Percentiles rank a stretch among this genome's conserved stretches.
Evolutionary conservation across 805 yeast species (phyloP).

Genomic region (Ogataea henricii): DNA sequence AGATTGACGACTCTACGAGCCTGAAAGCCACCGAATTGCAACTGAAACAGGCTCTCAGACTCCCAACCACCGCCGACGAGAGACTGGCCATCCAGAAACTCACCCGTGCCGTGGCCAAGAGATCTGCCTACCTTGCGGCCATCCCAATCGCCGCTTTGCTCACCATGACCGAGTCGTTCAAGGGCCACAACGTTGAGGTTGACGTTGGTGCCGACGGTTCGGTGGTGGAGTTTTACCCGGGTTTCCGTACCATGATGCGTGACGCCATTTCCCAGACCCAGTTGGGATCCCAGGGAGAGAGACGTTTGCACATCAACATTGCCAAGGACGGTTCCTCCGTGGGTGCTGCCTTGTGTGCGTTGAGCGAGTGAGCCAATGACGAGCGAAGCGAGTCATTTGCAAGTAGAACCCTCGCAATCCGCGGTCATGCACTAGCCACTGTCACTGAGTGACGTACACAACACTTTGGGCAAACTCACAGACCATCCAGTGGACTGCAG

Average conservation of each 20-base stretch:
- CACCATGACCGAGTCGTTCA: constrained; percentile 65
- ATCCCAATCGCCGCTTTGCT: constrained; percentile 86
- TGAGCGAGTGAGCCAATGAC: constrained; percentile 22
- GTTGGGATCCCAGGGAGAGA: constrained; percentile 72
- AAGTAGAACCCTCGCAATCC: too few relatives aligned
- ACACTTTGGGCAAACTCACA: too few relatives aligned
- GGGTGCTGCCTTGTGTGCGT: constrained; percentile 95
- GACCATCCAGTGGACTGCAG: too few relatives aligned
- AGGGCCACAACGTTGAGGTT: constrained; percentile 65
- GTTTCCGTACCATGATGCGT: constrained; percentile 76
- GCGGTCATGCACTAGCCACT: too few relatives aligned
- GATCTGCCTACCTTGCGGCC: constrained; percentile 90
- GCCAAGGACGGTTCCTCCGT: constrained; percentile 97
- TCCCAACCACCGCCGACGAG: constrained; percentile 71
- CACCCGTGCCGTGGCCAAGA: constrained; percentile 76
- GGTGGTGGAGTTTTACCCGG: constrained; percentile 91
- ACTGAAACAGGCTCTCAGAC: constrained; percentile 63
- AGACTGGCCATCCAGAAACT: constrained; percentile 70
- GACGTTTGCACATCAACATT: constrained; percentile 72
- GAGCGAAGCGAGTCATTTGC: background rate
- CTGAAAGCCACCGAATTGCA: constrained; percentile 70
- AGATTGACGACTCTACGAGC: constrained; percentile 78
- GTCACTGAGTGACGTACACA: too few relatives aligned
- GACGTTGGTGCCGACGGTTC: constrained; percentile 97
- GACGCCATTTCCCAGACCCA: constrained; percentile 73